Evolutionary conservation across 768 basidiomycete genomes (phyloP).

Genomic region (Suillus brevipes): DNA sequence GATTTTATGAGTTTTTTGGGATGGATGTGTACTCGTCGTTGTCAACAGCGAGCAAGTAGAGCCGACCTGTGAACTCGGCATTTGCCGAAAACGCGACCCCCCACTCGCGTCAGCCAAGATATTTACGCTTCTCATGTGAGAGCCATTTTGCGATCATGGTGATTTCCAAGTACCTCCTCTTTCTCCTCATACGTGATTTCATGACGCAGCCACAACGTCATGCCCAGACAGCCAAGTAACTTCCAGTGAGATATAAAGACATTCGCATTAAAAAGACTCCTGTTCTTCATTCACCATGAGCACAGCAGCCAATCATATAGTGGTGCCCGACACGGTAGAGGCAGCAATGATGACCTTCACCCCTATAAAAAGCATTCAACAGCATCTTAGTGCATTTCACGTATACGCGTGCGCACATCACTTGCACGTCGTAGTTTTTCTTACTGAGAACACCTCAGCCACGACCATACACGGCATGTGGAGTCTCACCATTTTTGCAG

Average conservation of each 20-base stretch:
- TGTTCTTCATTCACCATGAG: slow-evolving; percentile 23
- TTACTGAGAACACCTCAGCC: slow-evolving; percentile 16
- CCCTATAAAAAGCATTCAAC: slow-evolving; percentile 35
- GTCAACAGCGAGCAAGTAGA: slow-evolving; percentile 29
- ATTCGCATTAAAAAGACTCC: not conserved
- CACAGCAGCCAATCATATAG: slow-evolving; percentile 25
- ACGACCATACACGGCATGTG: slow-evolving; percentile 36
- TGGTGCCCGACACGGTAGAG: slow-evolving; percentile 28
- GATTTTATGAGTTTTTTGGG: slow-evolving; percentile 14
- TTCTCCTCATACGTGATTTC: not conserved
- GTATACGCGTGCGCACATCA: slow-evolving; percentile 29
- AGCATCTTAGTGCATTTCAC: slow-evolving; percentile 39
- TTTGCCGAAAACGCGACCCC: slow-evolving; percentile 25
- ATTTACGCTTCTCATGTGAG: not conserved
- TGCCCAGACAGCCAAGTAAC: not conserved
- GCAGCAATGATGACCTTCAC: slow-evolving; percentile 32
- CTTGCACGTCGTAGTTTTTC: not conserved
- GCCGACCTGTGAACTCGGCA: slow-evolving; percentile 18
- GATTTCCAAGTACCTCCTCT: not conserved
- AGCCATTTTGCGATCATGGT: not conserved
- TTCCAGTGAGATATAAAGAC: not conserved
- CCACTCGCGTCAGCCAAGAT: not conserved
- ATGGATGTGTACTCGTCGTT: slow-evolving; percentile 35
- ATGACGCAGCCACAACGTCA: not conserved
- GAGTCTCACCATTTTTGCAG: slow-evolving; percentile 48